Percentiles rank a stretch among this genome's conserved stretches.
phyloP scores from a whole-genome alignment of 495 filamentous ascomycete species.

The Neurospora hispaniola region DNA sequence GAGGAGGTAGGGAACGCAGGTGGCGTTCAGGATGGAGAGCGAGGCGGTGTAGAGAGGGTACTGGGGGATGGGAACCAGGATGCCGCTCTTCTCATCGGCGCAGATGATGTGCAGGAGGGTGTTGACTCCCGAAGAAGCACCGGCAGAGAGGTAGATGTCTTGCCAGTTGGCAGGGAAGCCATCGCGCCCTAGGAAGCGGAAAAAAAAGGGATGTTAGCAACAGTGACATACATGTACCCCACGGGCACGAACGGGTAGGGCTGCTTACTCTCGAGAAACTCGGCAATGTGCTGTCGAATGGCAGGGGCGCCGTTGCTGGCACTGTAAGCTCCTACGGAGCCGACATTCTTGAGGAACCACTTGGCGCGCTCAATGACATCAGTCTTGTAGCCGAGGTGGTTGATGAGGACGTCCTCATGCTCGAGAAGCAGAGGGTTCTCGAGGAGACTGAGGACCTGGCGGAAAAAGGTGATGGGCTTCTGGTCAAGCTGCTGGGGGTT shows the following conservation, averaged over 20 bases:
- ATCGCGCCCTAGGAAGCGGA: slow-evolving; percentile 51
- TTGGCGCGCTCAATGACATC: slow-evolving; percentile 81
- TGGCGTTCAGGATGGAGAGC: slow-evolving; percentile 72
- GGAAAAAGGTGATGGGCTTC: slow-evolving; percentile 98
- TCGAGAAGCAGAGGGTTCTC: slow-evolving; percentile 82
- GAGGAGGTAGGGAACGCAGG: slow-evolving; percentile 84
- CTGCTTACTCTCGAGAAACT: slow-evolving; percentile 71
- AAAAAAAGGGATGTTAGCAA: background rate
- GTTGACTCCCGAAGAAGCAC: slow-evolving; percentile 89
- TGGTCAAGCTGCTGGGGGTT: slow-evolving; percentile 98
- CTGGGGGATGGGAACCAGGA: slow-evolving; percentile 92
- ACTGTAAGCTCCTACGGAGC: slow-evolving; percentile 93
- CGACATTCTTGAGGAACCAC: slow-evolving; percentile 66
- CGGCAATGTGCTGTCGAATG: slow-evolving; percentile 80
- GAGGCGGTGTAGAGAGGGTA: slow-evolving; percentile 97
- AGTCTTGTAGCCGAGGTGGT: slow-evolving; percentile 66
- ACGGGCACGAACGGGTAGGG: background rate
- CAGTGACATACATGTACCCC: too few species aligned
- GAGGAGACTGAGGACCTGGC: slow-evolving; percentile 87
- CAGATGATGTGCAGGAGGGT: slow-evolving; percentile 87
- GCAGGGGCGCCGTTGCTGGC: slow-evolving; percentile 78
- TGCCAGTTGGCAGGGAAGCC: slow-evolving; percentile 69
- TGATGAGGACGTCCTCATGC: slow-evolving; percentile 56
- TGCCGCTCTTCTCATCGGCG: slow-evolving; percentile 62
- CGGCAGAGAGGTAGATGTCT: slow-evolving; percentile 77